These are phyloP conservation scores for Hibiscus tridactylites DNA, from an alignment of 345 rosid species.

Conservation along the genomic window DNA sequence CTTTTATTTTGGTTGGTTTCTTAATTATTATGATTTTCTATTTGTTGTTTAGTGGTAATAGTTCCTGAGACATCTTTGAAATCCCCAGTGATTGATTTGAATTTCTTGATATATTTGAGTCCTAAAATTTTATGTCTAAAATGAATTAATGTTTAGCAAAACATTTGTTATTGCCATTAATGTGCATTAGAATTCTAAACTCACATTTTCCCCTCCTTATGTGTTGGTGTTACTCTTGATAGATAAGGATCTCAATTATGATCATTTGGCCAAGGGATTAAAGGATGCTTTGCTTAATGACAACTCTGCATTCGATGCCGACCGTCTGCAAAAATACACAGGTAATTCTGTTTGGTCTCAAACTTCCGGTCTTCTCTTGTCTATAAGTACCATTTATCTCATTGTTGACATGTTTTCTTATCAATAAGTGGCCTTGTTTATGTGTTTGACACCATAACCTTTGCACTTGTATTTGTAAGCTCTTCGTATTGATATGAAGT, in stretches of 20 bases:
- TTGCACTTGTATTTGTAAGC: not conserved
- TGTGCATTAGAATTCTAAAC: not conserved
- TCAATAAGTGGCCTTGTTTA: not conserved
- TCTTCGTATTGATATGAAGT: not conserved
- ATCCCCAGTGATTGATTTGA: too few relatives aligned
- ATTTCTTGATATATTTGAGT: not conserved
- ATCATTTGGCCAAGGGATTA: slow-evolving; percentile 57
- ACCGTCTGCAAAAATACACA: slow-evolving; percentile 55
- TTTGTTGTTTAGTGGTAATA: not conserved
- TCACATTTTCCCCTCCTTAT: not conserved
- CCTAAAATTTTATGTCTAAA: not conserved
- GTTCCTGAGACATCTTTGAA: not conserved
- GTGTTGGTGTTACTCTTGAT: not conserved
- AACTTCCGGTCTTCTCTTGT: not conserved
- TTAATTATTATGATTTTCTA: too few relatives aligned
- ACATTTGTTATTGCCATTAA: not conserved
- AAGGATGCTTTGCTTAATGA: slow-evolving; percentile 61
- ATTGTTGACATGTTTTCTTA: not conserved
- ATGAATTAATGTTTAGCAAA: not conserved
- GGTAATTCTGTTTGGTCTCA: slow-evolving; percentile 24
- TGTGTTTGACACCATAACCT: not conserved
- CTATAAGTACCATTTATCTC: not conserved
- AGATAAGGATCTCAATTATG: slow-evolving; percentile 62
- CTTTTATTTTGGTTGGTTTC: too few relatives aligned
- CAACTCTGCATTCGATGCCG: slow-evolving; percentile 62